phyloP scores from a whole-genome alignment of 108 stramenopile genomes.

The Phaeodactylum tricornutum region DNA sequence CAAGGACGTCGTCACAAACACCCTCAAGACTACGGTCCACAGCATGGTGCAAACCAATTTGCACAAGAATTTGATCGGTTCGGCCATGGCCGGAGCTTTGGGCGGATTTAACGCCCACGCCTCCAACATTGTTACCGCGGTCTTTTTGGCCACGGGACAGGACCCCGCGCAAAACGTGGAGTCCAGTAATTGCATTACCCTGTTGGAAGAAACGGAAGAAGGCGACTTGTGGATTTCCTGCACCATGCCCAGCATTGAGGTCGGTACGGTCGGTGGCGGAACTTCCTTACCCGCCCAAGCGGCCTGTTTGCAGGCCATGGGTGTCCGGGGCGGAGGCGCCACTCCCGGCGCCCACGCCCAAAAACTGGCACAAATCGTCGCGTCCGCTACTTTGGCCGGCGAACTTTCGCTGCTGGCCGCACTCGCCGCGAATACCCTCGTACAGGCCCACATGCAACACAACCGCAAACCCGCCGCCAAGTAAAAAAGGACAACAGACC shows the following conservation, averaged over 20 bases:
- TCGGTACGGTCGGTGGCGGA: constrained; percentile 97
- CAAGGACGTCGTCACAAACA: constrained; percentile 64
- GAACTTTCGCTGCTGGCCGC: constrained; percentile 95
- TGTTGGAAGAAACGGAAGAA: constrained; percentile 89
- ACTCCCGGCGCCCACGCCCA: constrained; percentile 88
- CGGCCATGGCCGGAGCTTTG: constrained; percentile 92
- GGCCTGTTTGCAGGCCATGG: constrained; percentile 90
- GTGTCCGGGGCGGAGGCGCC: constrained; percentile 75
- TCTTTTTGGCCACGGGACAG: constrained; percentile 97
- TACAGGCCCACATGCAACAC: constrained; percentile 83
- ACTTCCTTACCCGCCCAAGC: constrained; percentile 91
- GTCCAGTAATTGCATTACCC: constrained; percentile 88
- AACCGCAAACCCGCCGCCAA: constrained; percentile 81
- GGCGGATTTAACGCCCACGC: constrained; percentile 99
- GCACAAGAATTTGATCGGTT: constrained; percentile 96
- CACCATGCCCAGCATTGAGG: constrained; percentile 98
- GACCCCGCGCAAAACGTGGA: constrained; percentile 99
- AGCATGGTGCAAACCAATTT: constrained; percentile 88
- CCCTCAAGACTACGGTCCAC: constrained; percentile 90
- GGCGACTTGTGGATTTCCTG: constrained; percentile 88
- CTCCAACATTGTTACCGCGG: constrained; percentile 95
- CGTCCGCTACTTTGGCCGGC: constrained; percentile 91
- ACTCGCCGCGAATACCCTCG: constrained; percentile 83
- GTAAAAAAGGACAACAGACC: too few species aligned
- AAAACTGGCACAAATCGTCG: constrained; percentile 88